These are phyloP conservation scores for Rhizopus sp. DNA, from an alignment of 371 early-diverging fungal species.

Conservation along the genomic window DNA sequence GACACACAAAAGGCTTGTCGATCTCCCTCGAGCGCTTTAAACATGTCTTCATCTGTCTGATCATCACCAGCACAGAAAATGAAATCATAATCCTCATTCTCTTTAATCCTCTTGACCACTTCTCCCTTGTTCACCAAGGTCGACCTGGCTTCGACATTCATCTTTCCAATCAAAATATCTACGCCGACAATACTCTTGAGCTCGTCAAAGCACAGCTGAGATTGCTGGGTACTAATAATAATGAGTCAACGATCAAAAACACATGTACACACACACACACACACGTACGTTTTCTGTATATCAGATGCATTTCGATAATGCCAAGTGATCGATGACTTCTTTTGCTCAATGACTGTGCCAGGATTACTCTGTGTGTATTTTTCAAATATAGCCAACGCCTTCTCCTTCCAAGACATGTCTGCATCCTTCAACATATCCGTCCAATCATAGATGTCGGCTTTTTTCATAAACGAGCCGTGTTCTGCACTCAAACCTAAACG, in stretches of 20 bases:
- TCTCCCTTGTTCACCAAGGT: slow-evolving; percentile 86
- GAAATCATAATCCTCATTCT: slow-evolving; percentile 64
- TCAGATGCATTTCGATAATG: slow-evolving; percentile 81
- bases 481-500: slow-evolving; percentile 72
- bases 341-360: slow-evolving; percentile 90
- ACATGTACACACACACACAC: no score
- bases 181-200: slow-evolving; percentile 84
- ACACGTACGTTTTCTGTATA: slow-evolving; percentile 39
- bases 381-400: slow-evolving; percentile 85
- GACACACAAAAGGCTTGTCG: slow-evolving; percentile 30
- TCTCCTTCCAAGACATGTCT: slow-evolving; percentile 85
- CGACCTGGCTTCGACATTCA: slow-evolving; percentile 94
- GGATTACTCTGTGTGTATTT: slow-evolving; percentile 89
- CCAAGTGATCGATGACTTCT: slow-evolving; percentile 87
- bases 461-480: slow-evolving; percentile 82
- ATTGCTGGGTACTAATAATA: slow-evolving; percentile 52
- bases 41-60: slow-evolving; percentile 98
- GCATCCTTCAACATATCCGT: slow-evolving; percentile 80
- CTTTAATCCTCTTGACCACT: slow-evolving; percentile 80
- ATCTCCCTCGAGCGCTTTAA: slow-evolving; percentile 52
- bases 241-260: background rate
- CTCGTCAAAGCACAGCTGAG: slow-evolving; percentile 83
- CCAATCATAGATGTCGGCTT: slow-evolving; percentile 81
- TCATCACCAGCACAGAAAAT: slow-evolving; percentile 96
- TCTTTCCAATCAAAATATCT: slow-evolving; percentile 94